Evolutionary conservation across 139 green algal species (phyloP).

Genomic region (Picochlorum sp.): DNA sequence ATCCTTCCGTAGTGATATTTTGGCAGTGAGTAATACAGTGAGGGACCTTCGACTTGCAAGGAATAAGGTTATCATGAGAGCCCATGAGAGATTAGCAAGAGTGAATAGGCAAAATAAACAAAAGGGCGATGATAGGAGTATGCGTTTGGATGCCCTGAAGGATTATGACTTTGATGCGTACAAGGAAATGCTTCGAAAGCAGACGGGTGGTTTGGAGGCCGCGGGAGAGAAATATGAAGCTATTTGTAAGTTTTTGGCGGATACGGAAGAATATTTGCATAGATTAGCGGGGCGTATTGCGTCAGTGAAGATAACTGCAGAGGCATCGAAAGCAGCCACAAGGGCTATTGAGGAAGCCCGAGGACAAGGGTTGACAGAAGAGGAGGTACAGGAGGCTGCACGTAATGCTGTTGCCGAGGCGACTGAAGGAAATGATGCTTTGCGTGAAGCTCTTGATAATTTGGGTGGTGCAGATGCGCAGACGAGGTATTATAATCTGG

Average conservation of each 20-base stretch:
- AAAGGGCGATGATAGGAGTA: conserved; percentile 32
- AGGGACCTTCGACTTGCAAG: conserved; percentile 26
- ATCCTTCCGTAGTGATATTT: conserved; percentile 7
- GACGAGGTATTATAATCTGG: conserved; percentile 55
- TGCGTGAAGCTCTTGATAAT: conserved; percentile 18
- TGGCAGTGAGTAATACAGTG: conserved; percentile 11
- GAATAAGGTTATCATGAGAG: conserved; percentile 35
- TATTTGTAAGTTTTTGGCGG: conserved; percentile 68
- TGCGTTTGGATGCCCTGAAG: conserved; percentile 65
- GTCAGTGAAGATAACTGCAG: conserved; percentile 54
- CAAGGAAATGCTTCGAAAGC: conserved; percentile 68
- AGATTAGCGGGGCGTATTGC: conserved; percentile 79
- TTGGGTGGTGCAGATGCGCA: conserved; percentile 42
- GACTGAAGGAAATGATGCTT: conserved; percentile 28
- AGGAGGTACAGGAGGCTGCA: conserved; percentile 57
- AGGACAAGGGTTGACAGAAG: conserved; percentile 48
- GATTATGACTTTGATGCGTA: conserved; percentile 95
- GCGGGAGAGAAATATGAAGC: conserved; percentile 43
- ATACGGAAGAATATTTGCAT: conserved; percentile 95
- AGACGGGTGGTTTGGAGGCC: conserved; percentile 3
- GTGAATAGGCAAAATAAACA: conserved; percentile 29
- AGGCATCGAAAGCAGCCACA: conserved; percentile 44
- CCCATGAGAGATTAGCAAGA: conserved; percentile 47
- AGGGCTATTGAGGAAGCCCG: conserved; percentile 44
- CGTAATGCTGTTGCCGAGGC: conserved; percentile 45